Percentiles rank a stretch among this genome's conserved stretches.
phyloP scores from a whole-genome alignment of 129 eudicot genomes.

The Chrysanthemum makinoi region DNA sequence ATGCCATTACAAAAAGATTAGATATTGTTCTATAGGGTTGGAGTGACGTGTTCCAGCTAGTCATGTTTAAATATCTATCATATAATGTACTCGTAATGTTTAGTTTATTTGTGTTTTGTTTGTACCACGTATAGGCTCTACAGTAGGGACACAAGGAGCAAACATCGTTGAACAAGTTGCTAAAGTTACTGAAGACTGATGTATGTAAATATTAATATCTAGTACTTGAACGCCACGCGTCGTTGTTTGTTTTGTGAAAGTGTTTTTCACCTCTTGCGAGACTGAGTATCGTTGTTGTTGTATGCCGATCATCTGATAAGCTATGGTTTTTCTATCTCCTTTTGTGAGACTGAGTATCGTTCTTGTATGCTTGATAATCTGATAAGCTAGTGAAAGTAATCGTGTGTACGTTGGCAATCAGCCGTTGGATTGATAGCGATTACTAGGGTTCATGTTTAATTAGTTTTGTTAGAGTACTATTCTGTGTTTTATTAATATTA shows the following conservation, averaged over 20 bases:
- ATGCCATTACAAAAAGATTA: no score
- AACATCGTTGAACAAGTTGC: constrained; percentile 44
- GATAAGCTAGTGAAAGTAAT: background rate
- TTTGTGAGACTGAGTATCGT: background rate
- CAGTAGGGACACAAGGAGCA: constrained; percentile 84
- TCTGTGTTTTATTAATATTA: background rate
- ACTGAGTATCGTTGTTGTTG: background rate
- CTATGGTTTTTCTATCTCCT: background rate
- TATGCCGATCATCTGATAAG: background rate
- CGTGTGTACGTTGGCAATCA: background rate
- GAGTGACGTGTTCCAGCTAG: no score
- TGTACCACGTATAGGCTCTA: constrained; percentile 54
- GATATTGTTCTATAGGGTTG: no score
- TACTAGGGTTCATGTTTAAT: no score
- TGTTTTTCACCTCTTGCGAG: constrained; percentile 10
- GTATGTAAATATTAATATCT: constrained; percentile 39
- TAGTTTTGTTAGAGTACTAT: background rate
- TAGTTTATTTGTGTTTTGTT: background rate
- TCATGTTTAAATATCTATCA: background rate
- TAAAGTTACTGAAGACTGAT: constrained; percentile 19
- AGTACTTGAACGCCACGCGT: constrained; percentile 27
- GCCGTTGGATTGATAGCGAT: constrained; percentile 19
- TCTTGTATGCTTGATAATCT: no score
- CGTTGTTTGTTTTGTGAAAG: constrained; percentile 2
- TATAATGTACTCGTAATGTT: background rate